Evolutionary conservation across 2,329 filamentous ascomycete genomes (phyloP).

Genomic region (Clonostachys solani): DNA sequence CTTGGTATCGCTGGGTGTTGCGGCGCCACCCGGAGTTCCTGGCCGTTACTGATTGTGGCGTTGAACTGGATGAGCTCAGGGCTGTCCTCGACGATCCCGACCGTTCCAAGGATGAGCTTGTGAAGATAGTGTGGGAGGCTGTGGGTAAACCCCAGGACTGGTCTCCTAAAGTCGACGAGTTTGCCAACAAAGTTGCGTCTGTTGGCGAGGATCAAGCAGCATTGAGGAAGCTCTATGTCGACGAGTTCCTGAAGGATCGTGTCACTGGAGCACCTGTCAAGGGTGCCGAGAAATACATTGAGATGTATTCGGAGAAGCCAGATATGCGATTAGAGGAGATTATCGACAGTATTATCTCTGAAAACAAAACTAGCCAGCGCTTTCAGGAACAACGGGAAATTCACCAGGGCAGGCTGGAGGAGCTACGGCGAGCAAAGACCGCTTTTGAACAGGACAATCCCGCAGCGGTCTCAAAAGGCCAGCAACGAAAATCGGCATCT

Average conservation of each 20-base stretch:
- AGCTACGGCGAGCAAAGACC: conserved; percentile 41
- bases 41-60: conserved; percentile 18
- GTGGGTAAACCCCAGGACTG: conserved; percentile 25
- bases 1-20: conserved; percentile 45
- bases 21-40: conserved; percentile 32
- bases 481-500: conserved; percentile 19
- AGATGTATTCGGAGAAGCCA: conserved; percentile 19
- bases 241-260: conserved; percentile 33
- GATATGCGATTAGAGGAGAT: conserved; percentile 22
- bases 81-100: conserved; percentile 30
- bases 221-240: conserved; percentile 31
- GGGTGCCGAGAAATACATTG: conserved; percentile 30
- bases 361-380: conserved; percentile 19
- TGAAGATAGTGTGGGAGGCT: conserved; percentile 26
- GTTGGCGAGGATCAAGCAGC: conserved; percentile 15
- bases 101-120: conserved; percentile 26
- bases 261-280: conserved; percentile 23
- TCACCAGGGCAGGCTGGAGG: conserved; percentile 33
- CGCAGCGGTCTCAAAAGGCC: conserved; percentile 26
- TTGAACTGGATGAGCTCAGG: conserved; percentile 23
- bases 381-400: conserved; percentile 29
- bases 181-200: conserved; percentile 22
- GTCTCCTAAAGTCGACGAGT: conserved; percentile 22
- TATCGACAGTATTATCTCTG: conserved; percentile 23
- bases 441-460: conserved; percentile 39